These are phyloP conservation scores for Ceratocystis lukuohia DNA, from an alignment of 2,329 filamentous ascomycete species.

Conservation along the genomic window DNA sequence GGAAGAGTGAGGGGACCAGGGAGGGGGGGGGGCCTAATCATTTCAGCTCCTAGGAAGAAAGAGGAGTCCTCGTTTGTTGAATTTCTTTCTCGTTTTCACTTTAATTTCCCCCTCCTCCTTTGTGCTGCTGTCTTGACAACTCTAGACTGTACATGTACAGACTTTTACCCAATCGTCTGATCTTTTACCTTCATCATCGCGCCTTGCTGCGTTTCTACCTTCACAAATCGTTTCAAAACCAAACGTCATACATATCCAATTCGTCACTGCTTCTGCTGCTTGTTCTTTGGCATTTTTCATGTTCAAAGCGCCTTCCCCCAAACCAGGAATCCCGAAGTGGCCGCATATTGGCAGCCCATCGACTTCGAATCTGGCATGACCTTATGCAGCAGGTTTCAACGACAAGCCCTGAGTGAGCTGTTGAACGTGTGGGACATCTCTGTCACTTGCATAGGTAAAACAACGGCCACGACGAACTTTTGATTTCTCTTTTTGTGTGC, in stretches of 20 bases:
- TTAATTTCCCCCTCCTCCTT: conserved; percentile 1
- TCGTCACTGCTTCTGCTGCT: background rate
- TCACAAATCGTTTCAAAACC: background rate
- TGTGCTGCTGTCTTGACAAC: background rate
- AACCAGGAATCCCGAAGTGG: conserved; percentile 8
- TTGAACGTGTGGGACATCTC: background rate
- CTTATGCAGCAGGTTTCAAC: conserved; percentile 7
- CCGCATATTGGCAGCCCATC: conserved; percentile 5
- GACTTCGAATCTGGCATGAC: conserved; percentile 8
- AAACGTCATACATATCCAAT: background rate
- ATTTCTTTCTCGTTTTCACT: conserved; percentile 5
- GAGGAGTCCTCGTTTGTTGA: conserved; percentile 2
- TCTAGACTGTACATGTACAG: background rate
- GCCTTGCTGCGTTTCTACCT: background rate
- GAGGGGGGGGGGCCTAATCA: background rate
- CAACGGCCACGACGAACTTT: background rate
- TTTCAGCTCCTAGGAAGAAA: background rate
- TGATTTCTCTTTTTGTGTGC: background rate
- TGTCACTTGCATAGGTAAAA: background rate
- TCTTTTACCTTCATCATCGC: background rate
- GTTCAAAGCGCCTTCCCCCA: background rate
- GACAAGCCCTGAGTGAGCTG: background rate
- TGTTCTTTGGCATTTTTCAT: background rate
- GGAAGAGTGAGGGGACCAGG: background rate
- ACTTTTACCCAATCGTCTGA: background rate